Evolutionary conservation across 345 rosid species (phyloP).

Genomic region (Hibiscus mutabilis): DNA sequence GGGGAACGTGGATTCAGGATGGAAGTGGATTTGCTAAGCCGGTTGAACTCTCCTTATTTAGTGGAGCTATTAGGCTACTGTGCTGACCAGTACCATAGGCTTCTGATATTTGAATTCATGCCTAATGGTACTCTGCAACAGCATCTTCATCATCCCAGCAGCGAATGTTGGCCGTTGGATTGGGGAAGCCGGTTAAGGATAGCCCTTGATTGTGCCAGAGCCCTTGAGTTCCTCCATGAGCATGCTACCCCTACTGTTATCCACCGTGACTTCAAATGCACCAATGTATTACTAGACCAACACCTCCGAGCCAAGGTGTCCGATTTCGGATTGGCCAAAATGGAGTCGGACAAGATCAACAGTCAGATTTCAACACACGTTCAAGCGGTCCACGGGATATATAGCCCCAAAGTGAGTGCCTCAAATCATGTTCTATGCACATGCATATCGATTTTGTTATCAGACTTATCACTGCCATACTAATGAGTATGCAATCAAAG

Average conservation of each 20-base stretch:
- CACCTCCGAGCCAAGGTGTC: constrained; percentile 67
- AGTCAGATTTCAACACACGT: constrained; percentile 72
- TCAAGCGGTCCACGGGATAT: constrained; percentile 64
- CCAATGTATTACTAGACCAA: constrained; percentile 56
- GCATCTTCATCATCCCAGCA: constrained; percentile 44
- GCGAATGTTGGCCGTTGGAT: constrained; percentile 34
- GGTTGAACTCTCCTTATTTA: constrained; percentile 69
- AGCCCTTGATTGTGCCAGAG: constrained; percentile 80
- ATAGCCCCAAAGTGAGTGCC: constrained; percentile 88
- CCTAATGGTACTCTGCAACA: constrained; percentile 59
- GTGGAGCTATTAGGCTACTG: constrained; percentile 89
- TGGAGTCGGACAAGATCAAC: constrained; percentile 58
- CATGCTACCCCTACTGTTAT: constrained; percentile 53
- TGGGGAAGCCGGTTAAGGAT: constrained; percentile 76
- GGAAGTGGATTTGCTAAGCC: constrained; percentile 86
- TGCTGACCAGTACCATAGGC: constrained; percentile 83
- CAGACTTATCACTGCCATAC: background rate
- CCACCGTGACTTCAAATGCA: constrained; percentile 81
- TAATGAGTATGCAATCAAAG: constrained; percentile 11
- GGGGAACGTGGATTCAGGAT: constrained; percentile 79
- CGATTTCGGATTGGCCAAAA: constrained; percentile 74
- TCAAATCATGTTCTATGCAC: constrained; percentile 10
- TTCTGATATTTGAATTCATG: constrained; percentile 68
- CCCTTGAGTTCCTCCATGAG: constrained; percentile 84
- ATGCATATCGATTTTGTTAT: background rate